Base-by-base conservation (phyloP, 1,284 basidiomycete genomes). In the Sporisorium exsertum region DNA sequence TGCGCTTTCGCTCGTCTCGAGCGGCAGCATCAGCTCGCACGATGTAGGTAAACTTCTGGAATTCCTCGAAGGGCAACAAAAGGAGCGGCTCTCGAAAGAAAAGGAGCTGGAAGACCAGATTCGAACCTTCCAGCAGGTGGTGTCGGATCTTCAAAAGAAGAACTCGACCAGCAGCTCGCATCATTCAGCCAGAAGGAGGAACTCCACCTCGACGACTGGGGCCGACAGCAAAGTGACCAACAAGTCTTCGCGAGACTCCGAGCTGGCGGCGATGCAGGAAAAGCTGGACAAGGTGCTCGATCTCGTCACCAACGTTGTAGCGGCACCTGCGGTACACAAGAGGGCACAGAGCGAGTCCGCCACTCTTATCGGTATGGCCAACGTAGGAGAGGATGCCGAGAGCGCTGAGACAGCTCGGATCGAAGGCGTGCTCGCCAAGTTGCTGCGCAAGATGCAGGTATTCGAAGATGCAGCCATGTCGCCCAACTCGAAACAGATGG, bases 271-370 rank as follows among this genome's bases (percentile, higher is more conserved):
- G 4, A 77, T 82, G 77, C 77, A 81, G 49, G 68, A 73, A 58
- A 81, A 80, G 63, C 62, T 82, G 24, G 81, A 81, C 49, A 59
- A 58, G 24, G 75, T 82, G 37, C 70, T 81, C 18, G 64, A 74
- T n/a, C 51, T 82, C 5, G 77, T 82, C 12, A 70, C 71, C 61
- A 66, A 71, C 33, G 68, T 77, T 16, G 65, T 76, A 4, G 60
- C 72, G 16, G 49, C 59, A 43, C 72, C 72, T 16, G 52, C 58
- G 4, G 27, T 55, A 16, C 66, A 74, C 42, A 35, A 51, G 27
- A 51, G 66, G 59, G 63, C 60, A 2, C 57, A 54, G 51, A 71
- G 73, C 62, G 61, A 76, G 26, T 54, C 73, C 10, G 61, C 45
- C 3, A 37, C 58, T 4, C 5, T 60, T 7, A 13, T 67, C 20